Base-by-base conservation (phyloP, 176 grass and related monocot genomes). In the sorghum (Sorghum bicolor) region DNA sequence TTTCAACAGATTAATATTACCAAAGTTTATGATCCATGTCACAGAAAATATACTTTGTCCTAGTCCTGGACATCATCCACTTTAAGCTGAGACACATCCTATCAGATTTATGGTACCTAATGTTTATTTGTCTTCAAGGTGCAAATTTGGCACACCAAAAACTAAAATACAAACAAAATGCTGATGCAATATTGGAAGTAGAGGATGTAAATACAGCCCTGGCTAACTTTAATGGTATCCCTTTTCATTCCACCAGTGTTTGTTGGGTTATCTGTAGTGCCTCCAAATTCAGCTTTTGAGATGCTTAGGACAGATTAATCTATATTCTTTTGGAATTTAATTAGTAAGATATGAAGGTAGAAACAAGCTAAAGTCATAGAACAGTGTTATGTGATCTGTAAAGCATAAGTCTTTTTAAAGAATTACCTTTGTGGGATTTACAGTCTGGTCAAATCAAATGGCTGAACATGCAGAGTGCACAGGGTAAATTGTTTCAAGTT, bases 41-140 rank as follows among this genome's bases (percentile, higher is more conserved):
- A 55, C 10, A 26, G 2, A 30, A 31, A 66, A 53, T 74, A 53
- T 75, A 55, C n/a, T 47, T 19, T 67, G 29, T 81, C 20, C 29
- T 70, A 15, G 75, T 76, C 20, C 29, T 70, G 34, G 75, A 33
- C 25, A 13, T 79, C 25, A 20, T 79, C 34, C 61, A 41, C 26
- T 74, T 57, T 16, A 67, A 11, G 19, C 43, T 20, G 3, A 65
- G 10, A 80, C 39, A 39, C 32, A 58, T 88, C 12, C 25, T 67
- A 20, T 68, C 37, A 72, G 20, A n/a, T 45, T 29, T 62, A 78
- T 28, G 36, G 68, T 41, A 45, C 83, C 61, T 22, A 20, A 53
- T 79, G 33, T 55, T 88, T 79, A 25, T 78, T 64, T 71, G 2
- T 64, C 39, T 29, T 1, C 64, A 72, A 55, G 15, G 25, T 84